These are phyloP conservation scores for Porogramme epimiltina DNA, from an alignment of 1,284 basidiomycete species.

Conservation along the genomic window DNA sequence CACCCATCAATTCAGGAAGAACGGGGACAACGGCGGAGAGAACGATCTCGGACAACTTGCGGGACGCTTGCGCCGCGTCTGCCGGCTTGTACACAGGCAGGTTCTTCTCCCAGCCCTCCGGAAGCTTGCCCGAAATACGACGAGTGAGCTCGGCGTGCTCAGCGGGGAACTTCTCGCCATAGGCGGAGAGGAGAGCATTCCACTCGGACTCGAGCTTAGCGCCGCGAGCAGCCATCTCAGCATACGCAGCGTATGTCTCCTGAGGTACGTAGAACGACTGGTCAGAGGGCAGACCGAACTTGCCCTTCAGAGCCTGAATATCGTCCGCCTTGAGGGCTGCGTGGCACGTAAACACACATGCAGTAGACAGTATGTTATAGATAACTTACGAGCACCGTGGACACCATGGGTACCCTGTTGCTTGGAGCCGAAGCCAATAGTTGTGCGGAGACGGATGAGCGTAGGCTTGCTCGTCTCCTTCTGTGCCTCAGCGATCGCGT, in stretches of 20 bases:
- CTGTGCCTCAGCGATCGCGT: slow-evolving; percentile 80
- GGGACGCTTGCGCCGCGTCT: slow-evolving; percentile 86
- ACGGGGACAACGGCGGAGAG: slow-evolving; percentile 75
- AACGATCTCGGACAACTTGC: slow-evolving; percentile 92
- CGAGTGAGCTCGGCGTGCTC: slow-evolving; percentile 88
- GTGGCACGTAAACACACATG: neutral
- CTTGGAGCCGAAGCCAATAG: slow-evolving; percentile 93
- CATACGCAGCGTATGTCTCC: slow-evolving; percentile 75
- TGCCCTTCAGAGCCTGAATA: slow-evolving; percentile 81
- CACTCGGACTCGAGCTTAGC: slow-evolving; percentile 77
- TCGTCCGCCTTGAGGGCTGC: slow-evolving; percentile 92
- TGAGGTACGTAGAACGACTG: slow-evolving; percentile 81
- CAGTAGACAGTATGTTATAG: neutral
- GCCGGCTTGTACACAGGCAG: slow-evolving; percentile 83
- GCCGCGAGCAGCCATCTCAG: slow-evolving; percentile 69
- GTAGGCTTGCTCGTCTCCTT: slow-evolving; percentile 83
- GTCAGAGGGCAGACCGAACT: slow-evolving; percentile 84
- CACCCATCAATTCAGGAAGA: slow-evolving; percentile 86
- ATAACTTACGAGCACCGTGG: slow-evolving; percentile 80
- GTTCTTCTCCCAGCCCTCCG: slow-evolving; percentile 83
- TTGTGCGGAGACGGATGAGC: slow-evolving; percentile 85
- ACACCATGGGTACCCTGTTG: slow-evolving; percentile 92
- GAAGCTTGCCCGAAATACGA: slow-evolving; percentile 83
- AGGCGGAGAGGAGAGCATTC: slow-evolving; percentile 72
- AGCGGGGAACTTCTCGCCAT: slow-evolving; percentile 77